A percentile compares a stretch with the other conserved stretches of the same genome.
phyloP scores from a whole-genome alignment of 108 stramenopile species.

The Fragilariopsis cylindrus region DNA sequence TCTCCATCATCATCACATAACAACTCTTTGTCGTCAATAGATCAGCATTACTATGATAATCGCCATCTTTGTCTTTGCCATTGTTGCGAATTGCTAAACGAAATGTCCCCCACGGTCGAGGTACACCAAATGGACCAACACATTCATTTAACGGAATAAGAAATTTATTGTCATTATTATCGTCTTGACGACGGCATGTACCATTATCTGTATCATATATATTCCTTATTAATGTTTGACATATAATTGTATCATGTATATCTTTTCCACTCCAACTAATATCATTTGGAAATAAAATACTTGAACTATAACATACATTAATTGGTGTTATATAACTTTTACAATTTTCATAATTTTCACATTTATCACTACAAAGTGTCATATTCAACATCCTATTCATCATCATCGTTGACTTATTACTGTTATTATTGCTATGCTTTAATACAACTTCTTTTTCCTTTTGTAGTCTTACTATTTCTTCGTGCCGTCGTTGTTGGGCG shows the following conservation, averaged over 20 bases:
- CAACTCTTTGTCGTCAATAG: too few species aligned
- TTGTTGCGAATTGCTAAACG: background rate
- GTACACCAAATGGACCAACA: slow-evolving; percentile 44
- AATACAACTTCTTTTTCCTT: background rate
- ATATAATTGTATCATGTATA: slow-evolving; percentile 13
- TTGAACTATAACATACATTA: slow-evolving; percentile 25
- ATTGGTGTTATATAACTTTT: slow-evolving; percentile 34
- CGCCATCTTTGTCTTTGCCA: background rate
- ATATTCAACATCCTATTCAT: slow-evolving; percentile 21
- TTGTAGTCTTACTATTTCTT: too few species aligned
- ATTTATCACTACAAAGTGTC: slow-evolving; percentile 38
- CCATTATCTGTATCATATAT: slow-evolving; percentile 23
- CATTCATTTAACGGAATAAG: slow-evolving; percentile 34
- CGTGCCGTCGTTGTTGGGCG: too few species aligned
- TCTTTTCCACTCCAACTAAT: slow-evolving; percentile 41
- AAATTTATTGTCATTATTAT: slow-evolving; percentile 4
- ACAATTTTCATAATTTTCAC: slow-evolving; percentile 15
- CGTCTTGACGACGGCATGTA: slow-evolving; percentile 8
- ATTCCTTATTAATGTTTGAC: slow-evolving; percentile 7
- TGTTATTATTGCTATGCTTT: background rate
- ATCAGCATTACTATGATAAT: background rate
- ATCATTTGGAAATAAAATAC: slow-evolving; percentile 35
- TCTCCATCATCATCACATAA: too few species aligned
- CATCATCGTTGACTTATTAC: too few species aligned
- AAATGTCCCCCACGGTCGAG: slow-evolving; percentile 48